Conservation (phyloP, 108 stramenopile species). For the Cyclostephanos invisitatus region DNA sequence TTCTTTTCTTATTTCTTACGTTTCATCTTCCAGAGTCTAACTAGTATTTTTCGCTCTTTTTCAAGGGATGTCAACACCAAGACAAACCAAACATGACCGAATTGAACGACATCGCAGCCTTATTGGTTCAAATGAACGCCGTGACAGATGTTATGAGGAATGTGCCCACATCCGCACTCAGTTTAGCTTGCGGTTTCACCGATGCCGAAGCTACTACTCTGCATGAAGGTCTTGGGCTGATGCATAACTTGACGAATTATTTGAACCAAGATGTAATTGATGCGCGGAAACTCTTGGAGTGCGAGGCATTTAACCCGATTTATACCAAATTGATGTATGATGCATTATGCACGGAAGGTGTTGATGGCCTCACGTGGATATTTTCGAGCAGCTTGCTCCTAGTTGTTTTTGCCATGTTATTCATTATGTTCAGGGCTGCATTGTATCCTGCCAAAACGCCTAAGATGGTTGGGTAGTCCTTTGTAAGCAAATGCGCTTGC, state of each 20-base stretch:
- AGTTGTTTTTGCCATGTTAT: constrained; percentile 39
- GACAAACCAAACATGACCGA: neutral
- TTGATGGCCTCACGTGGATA: constrained; percentile 31
- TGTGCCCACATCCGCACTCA: neutral
- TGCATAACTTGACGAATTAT: constrained; percentile 13
- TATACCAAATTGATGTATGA: constrained; percentile 30
- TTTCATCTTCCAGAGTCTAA: neutral
- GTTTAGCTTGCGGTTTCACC: constrained; percentile 1
- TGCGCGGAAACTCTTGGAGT: constrained; percentile 19
- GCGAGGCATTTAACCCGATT: constrained; percentile 30
- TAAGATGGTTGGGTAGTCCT: neutral
- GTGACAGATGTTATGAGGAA: constrained; percentile 5
- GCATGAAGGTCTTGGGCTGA: constrained; percentile 19
- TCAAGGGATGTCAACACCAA: constrained; percentile 1
- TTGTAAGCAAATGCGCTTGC: neutral
- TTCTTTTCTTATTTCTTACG: neutral
- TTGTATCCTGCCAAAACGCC: constrained; percentile 37
- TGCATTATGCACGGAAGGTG: constrained; percentile 32
- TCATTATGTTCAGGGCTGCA: constrained; percentile 50
- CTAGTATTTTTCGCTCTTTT: neutral
- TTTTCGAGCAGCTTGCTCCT: constrained; percentile 19
- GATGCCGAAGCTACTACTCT: constrained; percentile 11
- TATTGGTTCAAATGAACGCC: neutral
- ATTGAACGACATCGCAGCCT: neutral
- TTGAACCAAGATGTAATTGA: constrained; percentile 13